Evolutionary conservation across 2,329 filamentous ascomycete genomes (phyloP).

Genomic region (Alternaria alternata): DNA sequence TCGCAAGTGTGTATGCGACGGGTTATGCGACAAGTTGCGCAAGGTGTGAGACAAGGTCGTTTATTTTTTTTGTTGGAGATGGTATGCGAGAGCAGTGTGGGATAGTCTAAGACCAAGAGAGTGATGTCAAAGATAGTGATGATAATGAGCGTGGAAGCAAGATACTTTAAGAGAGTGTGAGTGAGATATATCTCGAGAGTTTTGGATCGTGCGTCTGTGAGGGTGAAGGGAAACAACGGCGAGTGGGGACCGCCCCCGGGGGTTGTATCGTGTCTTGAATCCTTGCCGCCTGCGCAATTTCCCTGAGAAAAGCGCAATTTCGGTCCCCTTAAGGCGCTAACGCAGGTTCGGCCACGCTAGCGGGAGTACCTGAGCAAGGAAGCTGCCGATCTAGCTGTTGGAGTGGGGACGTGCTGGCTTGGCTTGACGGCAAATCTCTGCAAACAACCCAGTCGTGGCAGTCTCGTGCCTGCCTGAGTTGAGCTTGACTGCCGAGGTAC

Average conservation of each 20-base stretch:
- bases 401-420: background rate
- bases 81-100: slow-evolving; percentile 21
- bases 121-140: slow-evolving; percentile 2
- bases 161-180: slow-evolving; percentile 15
- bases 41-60: background rate
- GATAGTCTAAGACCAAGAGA: slow-evolving; percentile 11
- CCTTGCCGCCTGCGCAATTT: slow-evolving; percentile 35
- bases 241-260: slow-evolving; percentile 19
- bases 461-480: background rate
- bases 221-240: slow-evolving; percentile 28
- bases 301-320: slow-evolving; percentile 9
- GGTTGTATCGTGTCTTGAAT: slow-evolving; percentile 31
- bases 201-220: slow-evolving; percentile 29
- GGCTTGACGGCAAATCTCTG: slow-evolving; percentile 4
- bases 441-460: background rate
- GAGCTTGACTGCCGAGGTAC: background rate
- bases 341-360: slow-evolving; percentile 5
- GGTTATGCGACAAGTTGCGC: slow-evolving; percentile 13
- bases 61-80: slow-evolving; percentile 1
- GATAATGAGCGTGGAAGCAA: slow-evolving; percentile 12
- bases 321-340: slow-evolving; percentile 14
- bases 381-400: slow-evolving; percentile 11
- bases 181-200: slow-evolving; percentile 8
- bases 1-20: slow-evolving; percentile 16
- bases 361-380: slow-evolving; percentile 20